A percentile compares a stretch with the other conserved stretches of the same genome.
phyloP scores from a whole-genome alignment of 2,329 filamentous ascomycete species.

The Fusarium newnesense region DNA sequence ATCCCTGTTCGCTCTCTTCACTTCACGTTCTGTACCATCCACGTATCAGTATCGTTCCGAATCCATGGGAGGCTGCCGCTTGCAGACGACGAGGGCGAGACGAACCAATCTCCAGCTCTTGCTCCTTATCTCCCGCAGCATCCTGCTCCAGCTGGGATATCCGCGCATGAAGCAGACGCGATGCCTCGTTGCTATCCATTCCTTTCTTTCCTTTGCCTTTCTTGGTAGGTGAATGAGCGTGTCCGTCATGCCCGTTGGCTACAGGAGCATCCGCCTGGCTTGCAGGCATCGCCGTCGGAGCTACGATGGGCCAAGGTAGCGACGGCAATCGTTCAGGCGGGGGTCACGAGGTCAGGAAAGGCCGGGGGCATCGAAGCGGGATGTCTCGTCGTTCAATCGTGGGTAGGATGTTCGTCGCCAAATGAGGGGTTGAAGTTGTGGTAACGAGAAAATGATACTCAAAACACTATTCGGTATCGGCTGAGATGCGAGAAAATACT shows the following conservation, averaged over 20 bases:
- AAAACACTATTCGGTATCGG: constrained; percentile 17
- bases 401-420: constrained; percentile 24
- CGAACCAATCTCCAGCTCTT: constrained; percentile 94
- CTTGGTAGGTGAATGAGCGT: constrained; percentile 63
- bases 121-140: constrained; percentile 91
- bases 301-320: constrained; percentile 27
- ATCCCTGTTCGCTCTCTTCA: constrained; percentile 93
- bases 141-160: constrained; percentile 96
- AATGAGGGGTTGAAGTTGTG: constrained; percentile 16
- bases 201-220: constrained; percentile 88
- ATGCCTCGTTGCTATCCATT: constrained; percentile 86
- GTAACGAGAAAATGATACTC: constrained; percentile 8
- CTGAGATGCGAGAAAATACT: constrained; percentile 22
- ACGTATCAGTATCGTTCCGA: constrained; percentile 42
- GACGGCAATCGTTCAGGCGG: constrained; percentile 30
- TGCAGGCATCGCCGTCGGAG: constrained; percentile 50
- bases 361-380: constrained; percentile 39
- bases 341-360: constrained; percentile 36
- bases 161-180: constrained; percentile 89
- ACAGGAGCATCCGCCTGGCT: constrained; percentile 55
- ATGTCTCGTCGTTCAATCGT: constrained; percentile 26
- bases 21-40: constrained; percentile 78
- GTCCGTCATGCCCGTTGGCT: constrained; percentile 55
- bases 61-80: constrained; percentile 11
- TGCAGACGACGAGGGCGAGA: constrained; percentile 33